These are phyloP conservation scores for Cladosporium sp. DNA, from an alignment of 2,329 filamentous ascomycete species.

Conservation along the genomic window DNA sequence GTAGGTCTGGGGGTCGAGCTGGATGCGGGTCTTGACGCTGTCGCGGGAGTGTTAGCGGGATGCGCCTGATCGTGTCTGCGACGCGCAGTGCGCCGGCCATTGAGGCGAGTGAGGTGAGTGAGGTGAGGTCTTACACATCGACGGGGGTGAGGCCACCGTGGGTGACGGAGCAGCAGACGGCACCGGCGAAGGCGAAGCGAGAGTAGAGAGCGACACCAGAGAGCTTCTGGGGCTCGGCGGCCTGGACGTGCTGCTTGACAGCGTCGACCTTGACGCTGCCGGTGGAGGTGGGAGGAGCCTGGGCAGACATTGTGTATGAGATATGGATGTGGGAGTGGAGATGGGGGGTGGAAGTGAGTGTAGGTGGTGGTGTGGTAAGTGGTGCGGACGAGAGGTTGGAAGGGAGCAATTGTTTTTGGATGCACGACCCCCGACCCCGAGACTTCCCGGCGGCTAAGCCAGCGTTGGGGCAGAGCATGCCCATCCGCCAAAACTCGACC, in stretches of 20 bases:
- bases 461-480: background rate
- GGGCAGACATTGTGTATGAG: slow-evolving; percentile 31
- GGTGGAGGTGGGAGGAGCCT: slow-evolving; percentile 45
- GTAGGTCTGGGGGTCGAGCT: slow-evolving; percentile 86
- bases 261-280: slow-evolving; percentile 52
- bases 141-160: slow-evolving; percentile 96
- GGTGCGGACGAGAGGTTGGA: background rate
- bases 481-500: background rate
- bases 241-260: slow-evolving; percentile 44
- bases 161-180: slow-evolving; percentile 96
- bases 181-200: slow-evolving; percentile 94
- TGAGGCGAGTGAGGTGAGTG: background rate
- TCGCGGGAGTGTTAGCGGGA: slow-evolving; percentile 17
- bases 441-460: too few relatives aligned
- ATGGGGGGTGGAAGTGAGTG: background rate
- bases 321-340: slow-evolving; percentile 10
- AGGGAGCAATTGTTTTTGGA: background rate
- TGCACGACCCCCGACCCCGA: too few relatives aligned
- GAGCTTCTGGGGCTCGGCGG: slow-evolving; percentile 51
- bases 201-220: slow-evolving; percentile 75
- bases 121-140: slow-evolving; percentile 95
- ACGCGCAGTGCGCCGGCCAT: background rate
- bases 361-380: slow-evolving; percentile 6
- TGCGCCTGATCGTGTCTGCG: background rate
- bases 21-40: slow-evolving; percentile 93